A percentile compares a stretch with the other conserved stretches of the same genome.
These are phyloP conservation scores for Zalerion maritima DNA, from an alignment of 495 filamentous ascomycete genomes.

Conservation along the genomic window DNA sequence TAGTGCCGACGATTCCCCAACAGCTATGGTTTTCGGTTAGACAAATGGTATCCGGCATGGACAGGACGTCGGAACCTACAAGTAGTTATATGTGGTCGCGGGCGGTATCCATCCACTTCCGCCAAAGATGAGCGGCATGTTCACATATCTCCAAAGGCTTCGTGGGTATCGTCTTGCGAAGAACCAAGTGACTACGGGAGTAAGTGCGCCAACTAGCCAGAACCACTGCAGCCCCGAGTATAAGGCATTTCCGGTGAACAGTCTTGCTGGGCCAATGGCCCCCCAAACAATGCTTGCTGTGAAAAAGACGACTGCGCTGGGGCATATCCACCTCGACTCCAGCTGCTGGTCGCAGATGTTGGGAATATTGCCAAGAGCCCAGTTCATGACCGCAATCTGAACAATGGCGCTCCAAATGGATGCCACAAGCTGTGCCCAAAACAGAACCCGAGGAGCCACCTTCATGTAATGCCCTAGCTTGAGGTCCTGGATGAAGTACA, in stretches of 20 bases:
- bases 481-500: slow-evolving; percentile 33
- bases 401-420: slow-evolving; percentile 50
- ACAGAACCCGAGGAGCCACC: slow-evolving; percentile 48
- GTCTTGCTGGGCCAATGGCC: slow-evolving; percentile 35
- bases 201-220: slow-evolving; percentile 48
- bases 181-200: slow-evolving; percentile 44
- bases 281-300: slow-evolving; percentile 41
- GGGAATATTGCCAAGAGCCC: slow-evolving; percentile 46
- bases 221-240: slow-evolving; percentile 54
- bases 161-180: slow-evolving; percentile 44
- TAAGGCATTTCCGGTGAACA: slow-evolving; percentile 46
- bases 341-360: slow-evolving; percentile 44
- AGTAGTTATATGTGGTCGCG: slow-evolving; percentile 50
- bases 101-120: slow-evolving; percentile 48
- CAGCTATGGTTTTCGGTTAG: slow-evolving; percentile 42
- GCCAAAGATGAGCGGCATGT: slow-evolving; percentile 53
- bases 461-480: slow-evolving; percentile 61
- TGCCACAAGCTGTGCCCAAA: slow-evolving; percentile 49
- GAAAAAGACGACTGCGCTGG: slow-evolving; percentile 49
- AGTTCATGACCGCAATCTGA: slow-evolving; percentile 52
- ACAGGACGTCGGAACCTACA: slow-evolving; percentile 15
- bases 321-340: slow-evolving; percentile 45
- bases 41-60: too few species aligned
- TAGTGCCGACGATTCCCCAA: slow-evolving; percentile 52
- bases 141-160: slow-evolving; percentile 41